Percentiles rank a stretch among this genome's conserved stretches.
These are phyloP conservation scores for Kwoniella heveanensis DNA, from an alignment of 768 basidiomycete species.

Conservation along the genomic window DNA sequence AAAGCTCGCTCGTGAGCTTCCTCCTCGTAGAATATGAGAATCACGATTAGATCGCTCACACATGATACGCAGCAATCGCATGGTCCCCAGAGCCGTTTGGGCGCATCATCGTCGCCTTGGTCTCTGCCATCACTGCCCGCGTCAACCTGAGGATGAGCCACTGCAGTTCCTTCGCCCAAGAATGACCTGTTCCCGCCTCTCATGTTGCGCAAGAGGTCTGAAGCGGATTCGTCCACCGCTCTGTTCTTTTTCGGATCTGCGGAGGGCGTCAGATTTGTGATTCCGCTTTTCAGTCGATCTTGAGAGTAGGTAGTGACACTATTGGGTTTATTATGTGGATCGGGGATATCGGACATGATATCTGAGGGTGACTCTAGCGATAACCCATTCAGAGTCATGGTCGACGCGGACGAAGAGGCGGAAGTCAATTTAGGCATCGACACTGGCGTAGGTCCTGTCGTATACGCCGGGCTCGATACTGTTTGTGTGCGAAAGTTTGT, in stretches of 20 bases:
- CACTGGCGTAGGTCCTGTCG: neutral
- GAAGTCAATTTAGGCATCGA: neutral
- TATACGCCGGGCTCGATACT: too few species aligned
- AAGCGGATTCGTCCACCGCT: neutral
- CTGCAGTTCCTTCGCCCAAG: conserved; percentile 3
- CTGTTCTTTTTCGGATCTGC: neutral
- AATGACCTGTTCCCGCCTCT: neutral
- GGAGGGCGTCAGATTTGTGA: conserved; percentile 7
- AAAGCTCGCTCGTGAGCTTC: too few species aligned
- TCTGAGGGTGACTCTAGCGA: neutral
- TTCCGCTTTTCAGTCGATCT: conserved; percentile 4
- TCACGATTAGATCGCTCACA: too few species aligned
- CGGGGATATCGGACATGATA: neutral
- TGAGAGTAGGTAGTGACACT: too few species aligned
- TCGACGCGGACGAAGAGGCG: conserved; percentile 3
- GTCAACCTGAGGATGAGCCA: neutral
- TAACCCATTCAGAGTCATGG: neutral
- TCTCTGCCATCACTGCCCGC: neutral
- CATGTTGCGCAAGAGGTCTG: neutral
- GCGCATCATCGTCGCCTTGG: neutral
- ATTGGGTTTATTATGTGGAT: neutral
- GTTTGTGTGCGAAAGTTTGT: too few species aligned
- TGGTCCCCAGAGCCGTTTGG: conserved; percentile 29
- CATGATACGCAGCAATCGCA: conserved; percentile 40
- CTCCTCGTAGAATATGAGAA: too few species aligned